Base-by-base conservation (phyloP, 148 eudicot species). In the Hydrangea macrophylla region DNA sequence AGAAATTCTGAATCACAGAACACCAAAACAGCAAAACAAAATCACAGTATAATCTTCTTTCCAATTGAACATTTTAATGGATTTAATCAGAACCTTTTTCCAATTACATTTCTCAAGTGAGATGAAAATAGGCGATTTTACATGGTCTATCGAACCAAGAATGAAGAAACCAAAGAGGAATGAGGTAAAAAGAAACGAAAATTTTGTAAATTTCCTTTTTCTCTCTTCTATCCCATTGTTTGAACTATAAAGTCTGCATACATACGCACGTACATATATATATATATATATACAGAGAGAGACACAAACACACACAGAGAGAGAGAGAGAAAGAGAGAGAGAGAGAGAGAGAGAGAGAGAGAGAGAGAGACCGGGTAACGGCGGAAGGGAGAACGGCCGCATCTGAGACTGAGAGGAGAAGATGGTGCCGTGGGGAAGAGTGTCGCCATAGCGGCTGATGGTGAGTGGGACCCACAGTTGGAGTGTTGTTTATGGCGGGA, bases 371-470 rank as follows among this genome's bases (percentile, higher is more conserved):
- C 81, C 70, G 75, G 64, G 28, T 40, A 72, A 68, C 45, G 56
- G 45, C 22, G 58, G 37, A 70, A 53, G 44, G 55, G 56, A 62
- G 68, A 50, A 59, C 22, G 45, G 63, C 60, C 18, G 36, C 33
- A 72, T 35, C 23, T 65, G 58, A n/a, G n/a, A n/a, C n/a, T n/a
- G n/a, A 53, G 77, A 58, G 71, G 62, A 37, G 70, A 61, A 23
- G 63, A 44, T 20, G 80, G 58, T 9, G 80, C 31, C 13, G 60
- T 55, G 65, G 80, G 67, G 74, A 82, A 72, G 68, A 71, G 70
- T 15, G 80, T 44, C 55, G 78, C 74, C 85, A 82, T 82, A 66
- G 55, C 35, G 55, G 71, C n/a, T 26, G 64, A 50, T 18, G 39
- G 8, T 35, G 39, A 35, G 39, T 4, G 39, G 39, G 39, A n/a